Evolutionary conservation across 2,329 filamentous ascomycete genomes (phyloP).

Genomic region (Fusarium brevicatenulatum): DNA sequence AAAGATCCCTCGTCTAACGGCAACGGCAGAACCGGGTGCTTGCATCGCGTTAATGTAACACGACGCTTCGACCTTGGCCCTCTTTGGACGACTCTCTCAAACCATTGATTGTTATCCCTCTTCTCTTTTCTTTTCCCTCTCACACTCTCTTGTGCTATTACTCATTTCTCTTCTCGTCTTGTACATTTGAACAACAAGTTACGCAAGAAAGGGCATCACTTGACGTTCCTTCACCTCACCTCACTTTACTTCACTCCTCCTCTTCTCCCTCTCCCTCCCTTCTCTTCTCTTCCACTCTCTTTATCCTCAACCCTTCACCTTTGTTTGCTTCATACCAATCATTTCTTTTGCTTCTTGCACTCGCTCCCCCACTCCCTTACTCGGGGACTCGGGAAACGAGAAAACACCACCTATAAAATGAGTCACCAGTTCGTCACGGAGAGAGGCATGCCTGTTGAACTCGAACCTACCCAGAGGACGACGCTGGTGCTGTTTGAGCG

Average conservation of each 20-base stretch:
- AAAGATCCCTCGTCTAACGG: background rate
- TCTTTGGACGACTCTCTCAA: conserved; percentile 18
- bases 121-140: background rate
- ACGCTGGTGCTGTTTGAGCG: conserved; percentile 62
- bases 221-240: background rate
- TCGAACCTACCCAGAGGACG: conserved; percentile 52
- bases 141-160: background rate
- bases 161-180: background rate
- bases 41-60: conserved; percentile 29
- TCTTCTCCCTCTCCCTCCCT: background rate
- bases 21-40: conserved; percentile 21
- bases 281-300: background rate
- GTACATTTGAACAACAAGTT: background rate
- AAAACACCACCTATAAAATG: conserved; percentile 7
- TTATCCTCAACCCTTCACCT: background rate
- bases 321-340: background rate
- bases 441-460: conserved; percentile 43
- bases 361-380: conserved; percentile 8
- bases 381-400: conserved; percentile 9
- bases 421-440: conserved; percentile 24
- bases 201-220: conserved; percentile 10
- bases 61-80: conserved; percentile 21
- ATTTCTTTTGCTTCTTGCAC: conserved; percentile 1
- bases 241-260: background rate
- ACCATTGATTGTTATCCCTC: conserved; percentile 6